phyloP scores from a whole-genome alignment of 768 basidiomycete species.

The Chalciporus pseudorubinellus region DNA sequence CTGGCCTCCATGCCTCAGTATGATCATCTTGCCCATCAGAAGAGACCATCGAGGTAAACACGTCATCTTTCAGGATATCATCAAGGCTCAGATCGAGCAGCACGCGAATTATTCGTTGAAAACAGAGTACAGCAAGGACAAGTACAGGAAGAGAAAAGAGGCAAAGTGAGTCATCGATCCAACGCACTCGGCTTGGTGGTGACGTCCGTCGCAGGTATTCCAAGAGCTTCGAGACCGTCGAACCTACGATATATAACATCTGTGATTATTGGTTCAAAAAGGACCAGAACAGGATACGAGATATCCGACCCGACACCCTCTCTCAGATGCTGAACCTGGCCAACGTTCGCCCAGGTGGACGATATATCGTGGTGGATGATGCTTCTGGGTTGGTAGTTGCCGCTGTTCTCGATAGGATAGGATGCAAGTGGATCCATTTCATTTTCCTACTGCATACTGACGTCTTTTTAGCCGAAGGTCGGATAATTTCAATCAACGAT shows the following conservation, averaged over 20 bases:
- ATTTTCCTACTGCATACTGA: not conserved
- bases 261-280: constrained; percentile 87
- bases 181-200: not conserved
- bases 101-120: constrained; percentile 92
- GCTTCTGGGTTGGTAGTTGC: constrained; percentile 86
- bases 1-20: constrained; percentile 78
- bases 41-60: constrained; percentile 6
- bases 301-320: constrained; percentile 83
- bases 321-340: constrained; percentile 85
- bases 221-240: constrained; percentile 82
- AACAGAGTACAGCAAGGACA: constrained; percentile 98
- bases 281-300: constrained; percentile 76
- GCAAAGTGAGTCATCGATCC: constrained; percentile 67
- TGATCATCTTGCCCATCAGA: constrained; percentile 20
- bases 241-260: constrained; percentile 85
- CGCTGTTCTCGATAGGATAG: constrained; percentile 82
- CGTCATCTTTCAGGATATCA: constrained; percentile 72
- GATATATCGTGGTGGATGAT: constrained; percentile 88
- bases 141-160: constrained; percentile 95
- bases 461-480: constrained; percentile 61
- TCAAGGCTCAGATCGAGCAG: constrained; percentile 88
- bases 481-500: constrained; percentile 81
- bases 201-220: constrained; percentile 58
- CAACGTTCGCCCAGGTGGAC: constrained; percentile 82
- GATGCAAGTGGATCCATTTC: constrained; percentile 46